Base-by-base conservation (phyloP, 805 yeast genomes). In the Wickerhamomyces queroliae region DNA sequence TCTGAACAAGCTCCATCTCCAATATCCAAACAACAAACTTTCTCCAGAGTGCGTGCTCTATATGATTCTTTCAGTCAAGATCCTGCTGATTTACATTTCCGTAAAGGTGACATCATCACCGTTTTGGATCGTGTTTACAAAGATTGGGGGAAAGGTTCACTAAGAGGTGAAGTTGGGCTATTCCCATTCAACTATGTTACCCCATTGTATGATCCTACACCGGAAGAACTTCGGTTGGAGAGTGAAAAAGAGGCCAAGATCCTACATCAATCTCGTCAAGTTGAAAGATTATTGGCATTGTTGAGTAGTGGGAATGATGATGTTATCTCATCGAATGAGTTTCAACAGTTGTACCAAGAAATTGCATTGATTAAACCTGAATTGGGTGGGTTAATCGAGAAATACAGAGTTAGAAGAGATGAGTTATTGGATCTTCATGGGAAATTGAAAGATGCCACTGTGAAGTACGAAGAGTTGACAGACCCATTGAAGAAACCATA, bases 131-230 rank as follows among this genome's bases (percentile, higher is more conserved):
- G 83, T 13, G 95, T 85, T 6, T 90, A 89, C 58, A 72, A 86
- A 45, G 98, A 91, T 55, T 91, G 99, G 99, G 86, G 96, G 83
- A 74, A 87, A 48, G 99, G 99, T 13, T 76, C 91, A 6, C 63
- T 91, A 37, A 71, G 75, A 39, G 96, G 96, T 1, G 73, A 72
- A 39, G 70, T 79, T 37, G 99, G 99, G 16, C 82, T 93, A 12
- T 89, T 91, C 61, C 99, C 99, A 0, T 72, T 86, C 42, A 91
- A 91, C 58, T 91, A 93, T 55, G 98, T 93, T 1, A 74, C 86
- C 0, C 89, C 89, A 2, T 64, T 89, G 5, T 74, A 80, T 1
- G 83, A 79, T 34, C 80, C 83, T 26, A 69, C 86, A 0, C 69
- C 75, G 2, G 71, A 72, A 36, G 90, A 89, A 46, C 44, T 82